Conservation (phyloP, 352 stramenopile genomes). For the Discostella stelligera region DNA sequence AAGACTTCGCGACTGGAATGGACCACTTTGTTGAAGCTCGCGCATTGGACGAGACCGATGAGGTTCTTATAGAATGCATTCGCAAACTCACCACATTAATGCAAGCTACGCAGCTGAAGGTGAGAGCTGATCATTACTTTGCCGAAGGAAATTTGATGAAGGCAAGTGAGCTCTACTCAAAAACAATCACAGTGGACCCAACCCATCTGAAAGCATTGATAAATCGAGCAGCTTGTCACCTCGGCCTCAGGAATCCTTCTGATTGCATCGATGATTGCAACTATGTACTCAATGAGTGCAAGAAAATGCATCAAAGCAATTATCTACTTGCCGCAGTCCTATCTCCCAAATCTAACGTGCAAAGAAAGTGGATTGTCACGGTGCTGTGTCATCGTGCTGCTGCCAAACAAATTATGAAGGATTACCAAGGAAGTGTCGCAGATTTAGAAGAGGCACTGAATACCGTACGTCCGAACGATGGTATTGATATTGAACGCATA, state of each 20-base stretch:
- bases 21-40: conserved; percentile 38
- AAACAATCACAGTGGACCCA: conserved; percentile 41
- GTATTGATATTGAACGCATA: conserved; percentile 12
- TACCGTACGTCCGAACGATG: conserved; percentile 12
- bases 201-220: conserved; percentile 35
- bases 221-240: conserved; percentile 56
- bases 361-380: conserved; percentile 53
- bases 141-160: conserved; percentile 28
- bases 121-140: conserved; percentile 47
- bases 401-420: conserved; percentile 31
- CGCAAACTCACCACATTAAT: conserved; percentile 16
- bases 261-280: conserved; percentile 49
- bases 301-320: conserved; percentile 6
- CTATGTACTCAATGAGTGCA: conserved; percentile 31
- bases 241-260: conserved; percentile 35
- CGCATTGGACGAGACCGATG: conserved; percentile 24
- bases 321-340: conserved; percentile 24
- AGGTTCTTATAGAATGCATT: conserved; percentile 33
- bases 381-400: conserved; percentile 48
- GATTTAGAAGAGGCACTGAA: conserved; percentile 51
- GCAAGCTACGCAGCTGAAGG: conserved; percentile 33
- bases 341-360: conserved; percentile 14
- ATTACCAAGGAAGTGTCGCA: conserved; percentile 33
- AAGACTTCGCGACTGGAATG: conserved; percentile 28
- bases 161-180: conserved; percentile 42